A percentile compares a stretch with the other conserved stretches of the same genome.
These are phyloP conservation scores for Torrubiellomyces zombiae DNA, from an alignment of 2,329 filamentous ascomycete genomes.

Conservation along the genomic window DNA sequence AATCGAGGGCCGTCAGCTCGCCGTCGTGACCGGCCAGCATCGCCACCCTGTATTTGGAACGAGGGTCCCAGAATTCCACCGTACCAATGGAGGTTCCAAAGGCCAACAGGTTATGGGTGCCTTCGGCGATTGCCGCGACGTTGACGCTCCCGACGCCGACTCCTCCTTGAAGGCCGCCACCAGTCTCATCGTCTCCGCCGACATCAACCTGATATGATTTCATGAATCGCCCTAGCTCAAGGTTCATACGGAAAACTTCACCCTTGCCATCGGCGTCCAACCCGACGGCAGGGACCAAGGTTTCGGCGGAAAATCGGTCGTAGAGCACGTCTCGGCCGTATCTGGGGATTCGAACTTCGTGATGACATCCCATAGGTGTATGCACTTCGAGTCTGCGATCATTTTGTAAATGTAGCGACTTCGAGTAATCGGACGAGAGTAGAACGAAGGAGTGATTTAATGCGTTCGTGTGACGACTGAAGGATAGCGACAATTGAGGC, in stretches of 20 bases:
- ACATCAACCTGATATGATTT: constrained; percentile 85
- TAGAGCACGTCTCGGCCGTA: constrained; percentile 86
- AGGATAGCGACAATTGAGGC: constrained; percentile 85
- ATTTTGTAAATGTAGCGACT: constrained; percentile 82
- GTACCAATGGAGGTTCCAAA: constrained; percentile 94
- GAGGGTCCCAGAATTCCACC: constrained; percentile 90
- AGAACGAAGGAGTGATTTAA: constrained; percentile 85
- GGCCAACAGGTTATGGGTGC: constrained; percentile 75
- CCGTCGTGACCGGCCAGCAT: constrained; percentile 52
- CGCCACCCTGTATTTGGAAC: constrained; percentile 67
- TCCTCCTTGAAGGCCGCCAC: constrained; percentile 68
- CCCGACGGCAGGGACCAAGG: constrained; percentile 73
- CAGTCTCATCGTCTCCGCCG: constrained; percentile 65
- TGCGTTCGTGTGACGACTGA: constrained; percentile 75
- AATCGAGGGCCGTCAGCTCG: constrained; percentile 77
- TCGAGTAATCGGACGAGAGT: constrained; percentile 80
- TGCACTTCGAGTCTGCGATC: constrained; percentile 90
- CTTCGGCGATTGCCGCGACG: constrained; percentile 69
- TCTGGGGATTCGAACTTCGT: constrained; percentile 73
- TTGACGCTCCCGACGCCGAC: constrained; percentile 79
- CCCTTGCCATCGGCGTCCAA: constrained; percentile 73
- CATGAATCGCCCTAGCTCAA: constrained; percentile 88
- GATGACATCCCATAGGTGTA: constrained; percentile 73
- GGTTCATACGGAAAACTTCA: constrained; percentile 82
- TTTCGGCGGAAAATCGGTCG: constrained; percentile 67